Evolutionary conservation across 768 basidiomycete species (phyloP).

Genomic region (Xerocomus brunneocitrinus): DNA sequence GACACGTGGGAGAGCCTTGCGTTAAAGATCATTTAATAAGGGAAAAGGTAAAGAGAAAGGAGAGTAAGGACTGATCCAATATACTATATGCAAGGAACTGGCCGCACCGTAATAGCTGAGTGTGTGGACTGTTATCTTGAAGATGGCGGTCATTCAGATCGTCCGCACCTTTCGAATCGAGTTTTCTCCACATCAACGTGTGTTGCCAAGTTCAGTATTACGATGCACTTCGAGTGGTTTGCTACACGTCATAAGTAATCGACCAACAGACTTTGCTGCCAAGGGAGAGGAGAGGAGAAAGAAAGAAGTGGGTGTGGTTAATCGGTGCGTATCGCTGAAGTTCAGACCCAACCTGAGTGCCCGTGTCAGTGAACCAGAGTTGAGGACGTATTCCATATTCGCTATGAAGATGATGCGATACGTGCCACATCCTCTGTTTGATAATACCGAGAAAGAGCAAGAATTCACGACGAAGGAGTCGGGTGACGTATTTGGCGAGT

Average conservation of each 20-base stretch:
- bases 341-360: not conserved
- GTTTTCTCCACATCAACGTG: no score
- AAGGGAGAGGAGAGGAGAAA: not conserved
- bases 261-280: no score
- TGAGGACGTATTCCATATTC: not conserved
- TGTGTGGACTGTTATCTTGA: not conserved
- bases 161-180: no score
- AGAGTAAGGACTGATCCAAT: not conserved
- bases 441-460: not conserved
- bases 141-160: no score
- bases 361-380: not conserved
- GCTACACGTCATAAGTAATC: no score
- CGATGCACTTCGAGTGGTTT: no score
- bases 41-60: no score
- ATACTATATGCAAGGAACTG: not conserved
- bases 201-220: no score
- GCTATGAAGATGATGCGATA: not conserved
- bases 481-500: not conserved
- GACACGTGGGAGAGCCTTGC: not conserved
- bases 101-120: not conserved
- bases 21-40: not conserved
- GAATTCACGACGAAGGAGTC: not conserved
- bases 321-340: not conserved
- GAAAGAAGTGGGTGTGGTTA: not conserved
- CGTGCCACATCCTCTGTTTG: not conserved